Evolutionary conservation across 2,329 filamentous ascomycete genomes (phyloP), one percentile per base, ranked within the genome.

Genomic region (Pseudogymnoascus sp.): DNA sequence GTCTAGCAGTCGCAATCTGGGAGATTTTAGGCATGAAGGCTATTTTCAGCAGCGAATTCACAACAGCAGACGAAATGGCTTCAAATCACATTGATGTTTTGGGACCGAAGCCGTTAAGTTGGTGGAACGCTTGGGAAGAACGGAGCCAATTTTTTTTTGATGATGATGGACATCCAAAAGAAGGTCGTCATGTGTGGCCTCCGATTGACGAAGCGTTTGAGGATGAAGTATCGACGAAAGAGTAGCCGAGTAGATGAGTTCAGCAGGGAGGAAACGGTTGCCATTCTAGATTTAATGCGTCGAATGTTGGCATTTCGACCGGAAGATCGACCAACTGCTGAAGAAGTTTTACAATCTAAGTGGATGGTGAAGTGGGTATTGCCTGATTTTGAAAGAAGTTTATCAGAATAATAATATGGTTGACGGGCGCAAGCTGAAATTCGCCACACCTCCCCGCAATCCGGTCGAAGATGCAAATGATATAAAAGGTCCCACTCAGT

Each of bases 11-110:
- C 4, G 65, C 69, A 2, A 66, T 69, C 2, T 70, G 66, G 69
- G 66, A 71, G 26, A 67, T 70, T 11, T n/a, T 71, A 2, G 68
- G 64, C 19, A 70, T 68, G 65, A 67, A 69, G 31, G 46, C 61
- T 19, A 65, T 71, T 9, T 71, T 69, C 21, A 68, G 64, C 62
- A 63, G 53, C 33, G 65, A 67, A 59, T 63, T 61, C 9, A 63
- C 64, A 13, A 63, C 33, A 21, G 62, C 9, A 13, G 70, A 61
- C 65, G 68, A 67, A 65, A 69, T 70, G 9, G 62, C 65, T 7
- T 65, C 67, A 21, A 66, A 70, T 59, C 68, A 70, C 26, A 62
- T 68, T 13, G 68, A 70, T 59, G 64, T 71, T 15, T 40, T 71
- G 4, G 70, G 67, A 19, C 38, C 38, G 2, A 19, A 19, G 38